Percentiles rank a stretch among this genome's conserved stretches.
phyloP scores from a whole-genome alignment of 306 rosid genomes.

The Dalbergia cultrata region DNA sequence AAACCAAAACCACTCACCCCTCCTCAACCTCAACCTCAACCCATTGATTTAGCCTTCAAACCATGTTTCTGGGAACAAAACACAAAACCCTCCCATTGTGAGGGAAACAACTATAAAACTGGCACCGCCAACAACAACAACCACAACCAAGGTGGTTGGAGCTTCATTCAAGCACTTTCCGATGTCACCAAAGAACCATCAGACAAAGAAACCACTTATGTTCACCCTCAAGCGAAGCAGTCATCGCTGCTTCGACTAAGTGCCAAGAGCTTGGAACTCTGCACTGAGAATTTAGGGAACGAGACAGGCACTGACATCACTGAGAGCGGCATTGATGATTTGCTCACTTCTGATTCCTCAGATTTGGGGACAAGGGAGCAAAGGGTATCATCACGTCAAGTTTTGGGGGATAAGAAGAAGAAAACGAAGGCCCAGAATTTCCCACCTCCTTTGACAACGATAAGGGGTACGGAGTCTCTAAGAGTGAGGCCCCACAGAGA shows the following conservation, averaged over 20 bases:
- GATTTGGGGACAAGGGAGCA: slow-evolving; percentile 39
- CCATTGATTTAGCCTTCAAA: slow-evolving; percentile 55
- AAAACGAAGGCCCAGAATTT: slow-evolving; percentile 43
- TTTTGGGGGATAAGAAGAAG: slow-evolving; percentile 50
- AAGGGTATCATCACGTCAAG: slow-evolving; percentile 37
- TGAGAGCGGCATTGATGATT: slow-evolving; percentile 54
- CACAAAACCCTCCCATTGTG: slow-evolving; percentile 40
- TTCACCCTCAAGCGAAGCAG: slow-evolving; percentile 57
- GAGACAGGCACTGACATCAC: slow-evolving; percentile 76
- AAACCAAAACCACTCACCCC: slow-evolving; percentile 50
- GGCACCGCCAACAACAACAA: neutral
- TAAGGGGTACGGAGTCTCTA: slow-evolving; percentile 68
- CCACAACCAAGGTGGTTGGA: neutral
- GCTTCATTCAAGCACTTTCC: neutral
- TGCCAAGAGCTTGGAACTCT: slow-evolving; percentile 71
- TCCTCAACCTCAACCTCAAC: slow-evolving; percentile 47
- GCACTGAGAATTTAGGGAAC: slow-evolving; percentile 90
- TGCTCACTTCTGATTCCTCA: slow-evolving; percentile 32
- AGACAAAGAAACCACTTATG: slow-evolving; percentile 53
- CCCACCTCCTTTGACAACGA: slow-evolving; percentile 95
- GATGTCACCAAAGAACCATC: slow-evolving; percentile 12
- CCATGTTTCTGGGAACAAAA: slow-evolving; percentile 49
- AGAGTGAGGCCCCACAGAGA: slow-evolving; percentile 73
- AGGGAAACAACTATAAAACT: slow-evolving; percentile 2
- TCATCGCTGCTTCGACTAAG: slow-evolving; percentile 55